Base-by-base conservation (phyloP, 306 rosid species). In the Canavalia gladiata region DNA sequence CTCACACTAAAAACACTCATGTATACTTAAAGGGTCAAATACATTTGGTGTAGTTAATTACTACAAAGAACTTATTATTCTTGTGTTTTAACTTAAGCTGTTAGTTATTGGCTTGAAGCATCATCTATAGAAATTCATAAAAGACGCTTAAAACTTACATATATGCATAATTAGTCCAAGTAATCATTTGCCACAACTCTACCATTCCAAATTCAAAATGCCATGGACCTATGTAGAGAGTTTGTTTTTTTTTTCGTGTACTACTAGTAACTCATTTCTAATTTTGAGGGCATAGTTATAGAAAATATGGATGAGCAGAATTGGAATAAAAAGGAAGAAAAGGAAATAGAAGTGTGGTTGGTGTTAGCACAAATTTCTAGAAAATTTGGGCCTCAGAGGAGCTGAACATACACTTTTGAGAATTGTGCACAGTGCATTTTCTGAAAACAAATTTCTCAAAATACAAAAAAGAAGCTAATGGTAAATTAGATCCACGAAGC, bases 331-430 rank as follows among this genome's bases (percentile, higher is more conserved):
- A 76, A 54, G n/a, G 31, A 63, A 31, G 31, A 37, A 75, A 42
- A 45, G 52, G 28, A 25, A 50, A 62, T 4, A 72, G 42, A 43
- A 56, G 35, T 37, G 42, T 69, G 42, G 30, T 68, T 18, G 43
- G 70, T 75, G 31, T 39, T 35, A 29, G 81, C 85, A 81, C 82
- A 2, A 49, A 50, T 64, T 56, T 89, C 83, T 72, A 81, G 89
- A 82, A 57, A 75, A 77, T 29, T 10, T 51, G 37, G 37, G 56
- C 82, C 84, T 74, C 83, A 71, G 12, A 29, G 28, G 12, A 80
- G 83, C 49, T 85, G 78, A 68, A 71, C 75, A 31, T 43, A 4
- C 41, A 55, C 72, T 57, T 67, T 46, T 9, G 30, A 77, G 45
- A 80, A 77, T 57, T 25, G 63, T 46, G 8, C 74, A 57, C 13